These are phyloP conservation scores for Ustilago trichophora DNA, from an alignment of 1,284 basidiomycete species.

Conservation along the genomic window DNA sequence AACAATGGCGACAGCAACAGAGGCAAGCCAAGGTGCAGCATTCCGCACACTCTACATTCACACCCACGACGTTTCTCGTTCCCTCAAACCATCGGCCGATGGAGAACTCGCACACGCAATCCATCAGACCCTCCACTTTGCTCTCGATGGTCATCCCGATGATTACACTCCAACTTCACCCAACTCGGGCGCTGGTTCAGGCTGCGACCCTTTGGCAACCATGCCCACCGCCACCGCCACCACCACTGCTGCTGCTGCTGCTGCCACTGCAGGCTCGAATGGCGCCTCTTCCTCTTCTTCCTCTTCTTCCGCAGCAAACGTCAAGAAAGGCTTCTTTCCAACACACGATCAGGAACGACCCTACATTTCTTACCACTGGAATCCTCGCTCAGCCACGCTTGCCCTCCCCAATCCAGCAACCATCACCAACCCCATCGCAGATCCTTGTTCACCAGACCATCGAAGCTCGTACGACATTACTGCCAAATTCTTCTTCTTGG, in stretches of 20 bases:
- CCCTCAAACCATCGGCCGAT: conserved; percentile 55
- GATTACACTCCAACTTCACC: conserved; percentile 39
- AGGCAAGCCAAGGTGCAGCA: too few species aligned
- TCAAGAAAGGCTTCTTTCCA: conserved; percentile 49
- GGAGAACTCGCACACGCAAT: conserved; percentile 59
- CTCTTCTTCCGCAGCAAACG: conserved; percentile 3
- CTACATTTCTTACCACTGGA: conserved; percentile 55
- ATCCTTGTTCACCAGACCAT: conserved; percentile 51
- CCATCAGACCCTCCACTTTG: conserved; percentile 61
- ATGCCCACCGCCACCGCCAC: too few species aligned
- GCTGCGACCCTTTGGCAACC: conserved; percentile 35
- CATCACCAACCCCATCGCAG: conserved; percentile 51
- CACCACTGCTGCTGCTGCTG: too few species aligned
- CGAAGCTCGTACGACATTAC: conserved; percentile 57
- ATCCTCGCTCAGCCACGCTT: conserved; percentile 22
- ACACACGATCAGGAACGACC: conserved; percentile 39
- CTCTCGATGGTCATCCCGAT: conserved; percentile 56
- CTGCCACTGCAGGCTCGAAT: too few species aligned
- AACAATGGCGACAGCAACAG: not conserved
- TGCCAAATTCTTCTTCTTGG: conserved; percentile 60
- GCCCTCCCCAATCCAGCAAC: conserved; percentile 51
- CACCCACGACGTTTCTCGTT: conserved; percentile 57
- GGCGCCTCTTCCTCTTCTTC: not conserved
- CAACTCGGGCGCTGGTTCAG: conserved; percentile 18
- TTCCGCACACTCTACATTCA: conserved; percentile 52